Percentiles rank a stretch among this genome's conserved stretches.
Evolutionary conservation across 805 yeast genomes (phyloP).

Genomic region (Candida montana): DNA sequence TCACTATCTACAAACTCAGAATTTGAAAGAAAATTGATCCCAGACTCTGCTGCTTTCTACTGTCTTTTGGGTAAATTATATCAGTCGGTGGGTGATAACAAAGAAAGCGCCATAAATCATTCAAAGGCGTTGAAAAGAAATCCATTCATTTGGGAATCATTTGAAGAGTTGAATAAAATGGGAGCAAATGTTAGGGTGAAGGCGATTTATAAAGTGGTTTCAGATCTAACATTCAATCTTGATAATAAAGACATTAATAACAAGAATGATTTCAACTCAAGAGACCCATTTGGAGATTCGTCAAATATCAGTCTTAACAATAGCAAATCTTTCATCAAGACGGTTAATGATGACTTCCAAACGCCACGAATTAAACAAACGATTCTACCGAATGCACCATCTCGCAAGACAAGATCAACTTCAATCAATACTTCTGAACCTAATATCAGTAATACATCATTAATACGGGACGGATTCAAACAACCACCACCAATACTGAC

Average conservation of each 20-base stretch:
- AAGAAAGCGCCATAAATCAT: conserved; percentile 62
- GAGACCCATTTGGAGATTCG: conserved; percentile 27
- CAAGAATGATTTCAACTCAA: conserved; percentile 9
- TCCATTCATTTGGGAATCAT: conserved; percentile 84
- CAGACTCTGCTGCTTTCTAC: conserved; percentile 68
- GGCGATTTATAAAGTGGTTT: conserved; percentile 37
- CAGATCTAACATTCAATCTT: conserved; percentile 14
- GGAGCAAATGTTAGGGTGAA: conserved; percentile 67
- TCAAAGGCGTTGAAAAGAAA: conserved; percentile 65
- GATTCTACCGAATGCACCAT: conserved; percentile 34
- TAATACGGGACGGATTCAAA: conserved; percentile 13
- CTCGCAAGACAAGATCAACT: conserved; percentile 29
- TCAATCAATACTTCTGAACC: conserved; percentile 4
- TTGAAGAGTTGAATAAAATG: conserved; percentile 64
- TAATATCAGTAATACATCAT: neutral
- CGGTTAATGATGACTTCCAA: conserved; percentile 26
- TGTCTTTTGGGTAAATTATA: conserved; percentile 68
- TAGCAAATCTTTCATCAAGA: conserved; percentile 13
- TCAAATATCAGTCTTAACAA: conserved; percentile 12
- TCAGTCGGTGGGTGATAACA: conserved; percentile 49
- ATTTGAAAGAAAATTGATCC: conserved; percentile 32
- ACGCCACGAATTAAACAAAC: conserved; percentile 37
- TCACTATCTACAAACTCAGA: conserved; percentile 32
- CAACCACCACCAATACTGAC: conserved; percentile 15
- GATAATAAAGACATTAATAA: conserved; percentile 3